phyloP scores from a whole-genome alignment of 2,329 filamentous ascomycete species.

The Verticillium nonalfalfae region DNA sequence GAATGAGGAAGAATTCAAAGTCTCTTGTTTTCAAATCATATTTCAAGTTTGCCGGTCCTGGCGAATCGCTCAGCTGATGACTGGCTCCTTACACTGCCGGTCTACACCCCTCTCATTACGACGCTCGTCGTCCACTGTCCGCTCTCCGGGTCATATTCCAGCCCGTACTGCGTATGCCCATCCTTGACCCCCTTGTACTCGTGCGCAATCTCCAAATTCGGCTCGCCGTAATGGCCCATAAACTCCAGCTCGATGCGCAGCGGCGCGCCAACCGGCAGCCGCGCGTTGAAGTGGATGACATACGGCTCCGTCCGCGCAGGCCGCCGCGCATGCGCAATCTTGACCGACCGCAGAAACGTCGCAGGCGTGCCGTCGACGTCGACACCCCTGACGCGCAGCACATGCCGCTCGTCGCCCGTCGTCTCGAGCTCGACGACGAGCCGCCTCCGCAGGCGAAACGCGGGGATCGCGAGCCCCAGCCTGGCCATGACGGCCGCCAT shows the following conservation, averaged over 20 bases:
- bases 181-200: conserved; percentile 7
- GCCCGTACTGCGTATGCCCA: conserved; percentile 13
- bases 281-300: conserved; percentile 23
- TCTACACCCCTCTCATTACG: background rate
- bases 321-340: conserved; percentile 27
- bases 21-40: too few relatives aligned
- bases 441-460: conserved; percentile 27
- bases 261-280: conserved; percentile 13
- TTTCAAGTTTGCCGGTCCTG: too few relatives aligned
- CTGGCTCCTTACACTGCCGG: background rate
- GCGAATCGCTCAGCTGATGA: too few relatives aligned
- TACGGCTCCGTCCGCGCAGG: conserved; percentile 29
- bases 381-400: conserved; percentile 24
- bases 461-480: conserved; percentile 25
- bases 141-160: conserved; percentile 20
- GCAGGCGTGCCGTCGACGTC: conserved; percentile 33
- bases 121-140: conserved; percentile 15
- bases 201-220: conserved; percentile 23
- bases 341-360: conserved; percentile 32
- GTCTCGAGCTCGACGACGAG: conserved; percentile 21
- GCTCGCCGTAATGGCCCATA: conserved; percentile 40
- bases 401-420: conserved; percentile 13
- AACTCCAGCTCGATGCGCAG: conserved; percentile 36
- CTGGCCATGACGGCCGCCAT: conserved; percentile 33
- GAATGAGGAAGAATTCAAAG: too few relatives aligned